Evolutionary conservation across 2,329 filamentous ascomycete species (phyloP), one percentile per base, ranked within the genome.

Genomic region (Pyrenophora seminiperda): DNA sequence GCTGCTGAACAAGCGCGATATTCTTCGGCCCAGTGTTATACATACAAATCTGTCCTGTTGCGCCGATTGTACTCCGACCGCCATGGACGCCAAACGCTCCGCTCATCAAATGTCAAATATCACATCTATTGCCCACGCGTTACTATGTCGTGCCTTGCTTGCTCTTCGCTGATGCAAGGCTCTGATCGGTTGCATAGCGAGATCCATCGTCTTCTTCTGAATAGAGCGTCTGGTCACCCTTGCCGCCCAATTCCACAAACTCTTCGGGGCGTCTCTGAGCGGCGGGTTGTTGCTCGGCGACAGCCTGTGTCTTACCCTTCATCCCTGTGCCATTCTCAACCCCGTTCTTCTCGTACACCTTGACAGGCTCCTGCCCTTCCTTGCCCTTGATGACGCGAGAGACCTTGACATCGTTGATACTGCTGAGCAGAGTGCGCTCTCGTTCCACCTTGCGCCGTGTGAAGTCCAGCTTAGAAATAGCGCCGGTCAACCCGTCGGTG

Each of bases 401-500:
- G 57, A 87, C 75, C 66, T 83, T 76, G 67, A 94, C 83, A 41
- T 90, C 84, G 72, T 96, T 96, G 72, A 96, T 83, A 40, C 83
- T 86, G 62, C 88, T 88, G 30, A 99, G 81, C 45, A 97, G 76
- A 0, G 94, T 99, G 39, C 94, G 85, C 75, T 97, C 90, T 11
- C 94, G 85, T 19, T 82, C 78, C 0, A 91, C 76, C 56, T 92
- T 94, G 58, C 93, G 86, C 62, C 88, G 89, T 19, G 88, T 85
- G 69, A 99, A 92, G 61, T 94, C 91, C 7, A 99, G 81, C 9
- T 84, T 83, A 18, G 85, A 85, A 61, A 99, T 83, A 24, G 89
- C 91, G n/a, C 90, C 90, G 0, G 94, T 92, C 17, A 99, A 81
- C 5, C 93, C 92, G 66, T 95, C 91, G 13, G 92, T 97, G 74